Conservation (phyloP, 2,329 filamentous ascomycete species). For the Rutstroemia sp. region DNA sequence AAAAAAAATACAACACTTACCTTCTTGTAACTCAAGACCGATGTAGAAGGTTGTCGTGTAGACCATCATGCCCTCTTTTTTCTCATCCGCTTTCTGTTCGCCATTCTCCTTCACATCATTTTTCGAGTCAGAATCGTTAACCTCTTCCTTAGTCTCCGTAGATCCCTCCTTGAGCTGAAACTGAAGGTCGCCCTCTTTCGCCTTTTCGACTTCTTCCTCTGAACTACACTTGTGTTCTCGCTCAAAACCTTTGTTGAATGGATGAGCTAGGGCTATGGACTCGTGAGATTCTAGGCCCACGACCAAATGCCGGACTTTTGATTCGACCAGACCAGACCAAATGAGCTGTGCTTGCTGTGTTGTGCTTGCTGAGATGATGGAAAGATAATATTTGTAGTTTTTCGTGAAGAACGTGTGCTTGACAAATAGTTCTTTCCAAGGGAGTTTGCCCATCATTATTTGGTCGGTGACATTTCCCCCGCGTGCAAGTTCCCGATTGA, state of each 20-base stretch:
- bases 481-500: conserved; percentile 73
- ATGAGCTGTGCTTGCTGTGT: conserved; percentile 77
- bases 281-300: conserved; percentile 73
- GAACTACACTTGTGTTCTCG: conserved; percentile 64
- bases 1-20: conserved; percentile 39
- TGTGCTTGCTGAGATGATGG: conserved; percentile 73
- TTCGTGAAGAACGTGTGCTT: conserved; percentile 91
- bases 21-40: conserved; percentile 70
- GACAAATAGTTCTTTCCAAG: conserved; percentile 82
- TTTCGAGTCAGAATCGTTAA: conserved; percentile 38
- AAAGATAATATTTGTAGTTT: conserved; percentile 93
- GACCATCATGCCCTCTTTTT: conserved; percentile 36
- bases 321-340: conserved; percentile 91
- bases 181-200: conserved; percentile 53
- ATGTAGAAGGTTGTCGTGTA: conserved; percentile 95
- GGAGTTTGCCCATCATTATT: conserved; percentile 68
- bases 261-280: conserved; percentile 75
- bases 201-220: conserved; percentile 53
- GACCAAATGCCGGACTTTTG: conserved; percentile 82
- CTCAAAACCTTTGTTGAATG: conserved; percentile 90
- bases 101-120: conserved; percentile 31
- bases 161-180: conserved; percentile 41
- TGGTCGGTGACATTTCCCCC: conserved; percentile 70
- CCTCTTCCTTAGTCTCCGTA: conserved; percentile 27
- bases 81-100: conserved; percentile 28